Conservation (phyloP, 2,329 filamentous ascomycete genomes). For the Botrytis porri region DNA sequence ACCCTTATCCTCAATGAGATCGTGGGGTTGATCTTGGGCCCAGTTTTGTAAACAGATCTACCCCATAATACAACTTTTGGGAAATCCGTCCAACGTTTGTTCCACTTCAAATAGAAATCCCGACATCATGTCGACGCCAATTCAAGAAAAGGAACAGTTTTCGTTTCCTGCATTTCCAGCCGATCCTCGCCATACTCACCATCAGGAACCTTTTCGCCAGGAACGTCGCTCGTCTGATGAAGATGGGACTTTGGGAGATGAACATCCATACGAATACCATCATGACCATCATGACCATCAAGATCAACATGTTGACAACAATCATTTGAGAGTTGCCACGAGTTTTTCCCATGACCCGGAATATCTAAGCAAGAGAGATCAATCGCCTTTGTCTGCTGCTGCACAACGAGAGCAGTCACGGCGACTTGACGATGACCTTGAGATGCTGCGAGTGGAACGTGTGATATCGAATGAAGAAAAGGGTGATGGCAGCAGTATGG, state of each 20-base stretch:
- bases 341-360: constrained; percentile 40
- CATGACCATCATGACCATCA: constrained; percentile 22
- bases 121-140: constrained; percentile 34
- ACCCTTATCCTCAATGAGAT: constrained; percentile 1
- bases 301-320: constrained; percentile 34
- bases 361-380: constrained; percentile 23
- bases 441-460: constrained; percentile 62
- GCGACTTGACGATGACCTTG: constrained; percentile 63
- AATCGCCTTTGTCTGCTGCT: constrained; percentile 47
- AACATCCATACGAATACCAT: constrained; percentile 15
- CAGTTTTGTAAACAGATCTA: constrained; percentile 10
- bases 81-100: not conserved
- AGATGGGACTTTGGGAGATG: constrained; percentile 36
- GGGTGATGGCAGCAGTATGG: constrained; percentile 36
- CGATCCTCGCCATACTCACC: constrained; percentile 18
- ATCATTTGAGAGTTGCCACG: constrained; percentile 49
- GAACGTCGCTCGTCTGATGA: constrained; percentile 36
- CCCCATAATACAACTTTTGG: not conserved
- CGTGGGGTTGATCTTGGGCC: constrained; percentile 16
- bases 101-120: not conserved
- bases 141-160: constrained; percentile 35
- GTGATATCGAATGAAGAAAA: constrained; percentile 43
- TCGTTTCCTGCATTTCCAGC: constrained; percentile 36
- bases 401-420: constrained; percentile 57
- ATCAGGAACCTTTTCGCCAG: constrained; percentile 7